Evolutionary conservation across 2,329 filamentous ascomycete genomes (phyloP).

Genomic region (Lasiodiplodia gonubiensis): DNA sequence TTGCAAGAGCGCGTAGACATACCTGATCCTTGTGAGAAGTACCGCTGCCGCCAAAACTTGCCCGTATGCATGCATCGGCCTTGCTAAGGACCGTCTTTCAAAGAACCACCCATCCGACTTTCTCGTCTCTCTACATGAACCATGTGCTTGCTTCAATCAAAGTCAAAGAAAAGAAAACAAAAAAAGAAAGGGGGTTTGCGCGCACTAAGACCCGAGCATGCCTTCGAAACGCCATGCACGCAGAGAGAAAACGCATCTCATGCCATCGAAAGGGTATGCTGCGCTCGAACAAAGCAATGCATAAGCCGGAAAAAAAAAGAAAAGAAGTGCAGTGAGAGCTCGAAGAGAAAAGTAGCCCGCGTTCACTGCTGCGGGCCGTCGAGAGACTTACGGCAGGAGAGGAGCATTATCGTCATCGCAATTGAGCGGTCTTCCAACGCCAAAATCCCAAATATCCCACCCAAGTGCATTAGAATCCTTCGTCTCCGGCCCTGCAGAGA

Average conservation of each 20-base stretch:
- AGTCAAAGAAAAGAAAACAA: background rate
- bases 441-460: conserved; percentile 25
- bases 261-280: conserved; percentile 46
- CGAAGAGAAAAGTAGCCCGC: conserved; percentile 11
- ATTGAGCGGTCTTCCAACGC: conserved; percentile 25
- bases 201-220: conserved; percentile 20
- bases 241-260: conserved; percentile 32
- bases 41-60: conserved; percentile 16
- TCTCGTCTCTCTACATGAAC: conserved; percentile 27
- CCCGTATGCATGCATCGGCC: conserved; percentile 20
- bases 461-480: conserved; percentile 71
- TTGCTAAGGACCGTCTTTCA: conserved; percentile 27
- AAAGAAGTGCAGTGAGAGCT: conserved; percentile 29
- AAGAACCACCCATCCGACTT: conserved; percentile 19
- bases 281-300: conserved; percentile 40
- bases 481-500: conserved; percentile 93
- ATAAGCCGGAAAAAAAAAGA: conserved; percentile 34
- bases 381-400: conserved; percentile 8
- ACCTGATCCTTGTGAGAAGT: conserved; percentile 7
- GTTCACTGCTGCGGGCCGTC: conserved; percentile 4
- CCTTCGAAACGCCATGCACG: conserved; percentile 27
- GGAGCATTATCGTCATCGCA: conserved; percentile 19
- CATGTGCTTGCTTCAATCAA: conserved; percentile 19
- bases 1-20: conserved; percentile 17
- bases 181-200: conserved; percentile 21